Conservation (phyloP, 139 green algal species). For the Chlorella sp. region DNA sequence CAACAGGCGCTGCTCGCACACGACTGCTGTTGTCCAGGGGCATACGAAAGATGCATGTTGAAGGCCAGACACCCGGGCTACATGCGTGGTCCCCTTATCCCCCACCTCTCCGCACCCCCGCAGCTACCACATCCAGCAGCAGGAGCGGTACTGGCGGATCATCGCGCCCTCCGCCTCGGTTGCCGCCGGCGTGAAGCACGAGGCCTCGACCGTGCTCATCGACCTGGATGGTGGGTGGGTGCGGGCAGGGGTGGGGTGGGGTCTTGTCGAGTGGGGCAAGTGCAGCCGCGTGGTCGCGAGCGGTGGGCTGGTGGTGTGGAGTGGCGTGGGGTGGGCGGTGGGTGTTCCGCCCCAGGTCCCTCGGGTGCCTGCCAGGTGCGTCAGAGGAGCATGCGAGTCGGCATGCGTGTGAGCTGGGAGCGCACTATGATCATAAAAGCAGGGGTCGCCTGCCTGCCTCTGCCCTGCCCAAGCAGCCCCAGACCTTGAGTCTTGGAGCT, state of each 20-base stretch:
- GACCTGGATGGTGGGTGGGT: conserved; percentile 82
- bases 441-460: too few species aligned
- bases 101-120: background rate
- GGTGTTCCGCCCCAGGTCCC: too few species aligned
- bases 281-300: background rate
- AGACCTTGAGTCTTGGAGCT: too few species aligned
- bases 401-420: too few species aligned
- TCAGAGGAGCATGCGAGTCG: too few species aligned
- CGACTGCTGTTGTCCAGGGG: background rate
- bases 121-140: conserved; percentile 43
- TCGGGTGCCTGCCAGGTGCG: too few species aligned
- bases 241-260: background rate
- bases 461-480: too few species aligned
- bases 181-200: conserved; percentile 63
- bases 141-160: conserved; percentile 82
- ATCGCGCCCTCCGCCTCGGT: conserved; percentile 82
- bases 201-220: conserved; percentile 88
- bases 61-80: background rate
- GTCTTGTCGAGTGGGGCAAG: background rate
- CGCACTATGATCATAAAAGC: too few species aligned
- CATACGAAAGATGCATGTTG: background rate
- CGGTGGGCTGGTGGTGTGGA: background rate
- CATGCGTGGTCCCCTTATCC: background rate
- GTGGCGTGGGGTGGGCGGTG: too few species aligned
- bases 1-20: background rate